These are phyloP conservation scores for Clitopilus hobsonii DNA, from an alignment of 768 basidiomycete genomes.

Conservation along the genomic window DNA sequence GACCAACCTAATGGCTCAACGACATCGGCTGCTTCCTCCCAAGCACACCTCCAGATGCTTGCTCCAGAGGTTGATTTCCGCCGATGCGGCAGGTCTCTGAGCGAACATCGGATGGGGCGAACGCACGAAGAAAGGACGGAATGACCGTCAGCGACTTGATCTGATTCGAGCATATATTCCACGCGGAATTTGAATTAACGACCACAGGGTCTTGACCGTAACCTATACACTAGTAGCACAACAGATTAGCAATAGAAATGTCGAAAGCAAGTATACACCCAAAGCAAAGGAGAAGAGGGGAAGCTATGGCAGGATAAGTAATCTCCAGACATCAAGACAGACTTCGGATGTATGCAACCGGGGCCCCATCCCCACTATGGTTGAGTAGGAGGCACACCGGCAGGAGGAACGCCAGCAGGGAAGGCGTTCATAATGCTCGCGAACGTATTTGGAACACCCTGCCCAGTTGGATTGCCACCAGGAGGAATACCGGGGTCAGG, in stretches of 20 bases:
- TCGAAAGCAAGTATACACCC: background rate
- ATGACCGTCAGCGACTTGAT: too few species aligned
- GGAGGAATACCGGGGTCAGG: background rate
- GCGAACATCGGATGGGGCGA: background rate
- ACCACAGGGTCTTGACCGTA: background rate
- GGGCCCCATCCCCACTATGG: too few species aligned
- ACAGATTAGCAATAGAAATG: background rate
- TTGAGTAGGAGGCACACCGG: background rate
- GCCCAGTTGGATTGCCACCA: conserved; percentile 3
- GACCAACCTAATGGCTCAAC: background rate
- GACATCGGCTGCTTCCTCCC: background rate
- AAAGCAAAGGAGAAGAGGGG: background rate
- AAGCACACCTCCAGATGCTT: background rate
- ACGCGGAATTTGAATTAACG: background rate
- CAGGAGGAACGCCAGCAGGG: conserved; percentile 32
- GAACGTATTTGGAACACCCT: conserved; percentile 47
- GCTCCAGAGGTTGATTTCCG: background rate
- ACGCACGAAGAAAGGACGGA: background rate
- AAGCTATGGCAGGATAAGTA: background rate
- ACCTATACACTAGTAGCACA: background rate
- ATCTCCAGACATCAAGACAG: too few species aligned
- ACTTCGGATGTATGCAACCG: too few species aligned
- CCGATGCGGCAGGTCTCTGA: background rate
- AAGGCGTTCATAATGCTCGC: conserved; percentile 75
- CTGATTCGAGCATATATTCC: too few species aligned